Evolutionary conservation across 257 asterid species (phyloP).

Genomic region (Thymus quinquecostatus): DNA sequence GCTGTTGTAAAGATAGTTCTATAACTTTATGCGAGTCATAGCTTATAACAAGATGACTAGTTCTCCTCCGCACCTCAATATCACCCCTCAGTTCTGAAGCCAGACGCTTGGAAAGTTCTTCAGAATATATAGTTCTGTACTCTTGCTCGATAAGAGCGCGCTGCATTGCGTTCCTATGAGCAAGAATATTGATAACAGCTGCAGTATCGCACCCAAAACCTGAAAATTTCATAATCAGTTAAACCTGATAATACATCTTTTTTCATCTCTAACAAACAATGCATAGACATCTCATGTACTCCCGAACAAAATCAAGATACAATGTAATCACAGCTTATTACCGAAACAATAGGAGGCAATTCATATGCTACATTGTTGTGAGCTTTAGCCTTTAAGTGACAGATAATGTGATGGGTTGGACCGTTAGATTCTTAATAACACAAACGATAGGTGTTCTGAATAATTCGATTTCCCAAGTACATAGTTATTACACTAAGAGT

Average conservation of each 20-base stretch:
- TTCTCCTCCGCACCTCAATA: slow-evolving; percentile 53
- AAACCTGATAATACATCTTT: neutral
- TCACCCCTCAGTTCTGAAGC: slow-evolving; percentile 86
- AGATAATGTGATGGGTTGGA: neutral
- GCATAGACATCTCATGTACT: neutral
- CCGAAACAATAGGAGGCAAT: slow-evolving; percentile 1
- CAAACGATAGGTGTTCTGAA: neutral
- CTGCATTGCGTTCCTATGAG: slow-evolving; percentile 83
- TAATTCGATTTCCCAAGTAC: neutral
- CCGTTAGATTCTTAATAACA: neutral
- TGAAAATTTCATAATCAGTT: slow-evolving; percentile 30
- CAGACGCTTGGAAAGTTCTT: slow-evolving; percentile 74
- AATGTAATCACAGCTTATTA: neutral
- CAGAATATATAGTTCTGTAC: slow-evolving; percentile 65
- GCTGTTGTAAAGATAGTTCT: slow-evolving; percentile 13
- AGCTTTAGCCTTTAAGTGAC: neutral
- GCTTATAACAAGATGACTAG: neutral
- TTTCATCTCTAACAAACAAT: neutral
- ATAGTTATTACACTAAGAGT: neutral
- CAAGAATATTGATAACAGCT: slow-evolving; percentile 72
- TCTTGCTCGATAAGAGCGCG: slow-evolving; percentile 87
- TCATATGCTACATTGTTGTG: neutral
- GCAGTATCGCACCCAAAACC: slow-evolving; percentile 96
- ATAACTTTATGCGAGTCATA: neutral
- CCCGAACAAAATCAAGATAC: neutral